A percentile compares a stretch with the other conserved stretches of the same genome.
phyloP scores from a whole-genome alignment of 176 grass and related monocot species.

The Zizania latifolia region DNA sequence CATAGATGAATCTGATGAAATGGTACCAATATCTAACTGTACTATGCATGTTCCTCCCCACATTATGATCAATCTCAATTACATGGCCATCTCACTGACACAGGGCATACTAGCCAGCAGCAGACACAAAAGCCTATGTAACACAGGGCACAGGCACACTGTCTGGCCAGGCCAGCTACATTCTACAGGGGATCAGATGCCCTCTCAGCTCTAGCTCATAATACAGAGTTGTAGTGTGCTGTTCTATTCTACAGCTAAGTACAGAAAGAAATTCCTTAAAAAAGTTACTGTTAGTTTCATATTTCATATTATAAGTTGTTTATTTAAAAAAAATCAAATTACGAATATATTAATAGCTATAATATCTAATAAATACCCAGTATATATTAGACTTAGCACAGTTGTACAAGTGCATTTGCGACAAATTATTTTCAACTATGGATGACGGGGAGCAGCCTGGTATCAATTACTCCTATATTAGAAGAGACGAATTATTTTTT shows the following conservation, averaged over 20 bases:
- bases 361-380: too few species aligned
- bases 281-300: too few species aligned
- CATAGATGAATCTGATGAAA: too few species aligned
- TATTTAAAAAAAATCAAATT: too few species aligned
- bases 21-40: background rate
- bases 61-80: background rate
- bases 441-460: too few species aligned
- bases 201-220: background rate
- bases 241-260: background rate
- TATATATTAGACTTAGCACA: too few species aligned
- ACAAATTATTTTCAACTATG: too few species aligned
- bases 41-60: background rate
- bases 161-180: slow-evolving; percentile 8
- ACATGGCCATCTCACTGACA: background rate
- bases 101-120: background rate
- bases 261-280: background rate
- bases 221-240: background rate
- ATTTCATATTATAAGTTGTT: too few species aligned
- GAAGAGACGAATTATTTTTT: background rate
- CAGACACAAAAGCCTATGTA: slow-evolving; percentile 5
- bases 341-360: too few species aligned
- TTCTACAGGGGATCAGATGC: slow-evolving; percentile 11
- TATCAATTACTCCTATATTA: too few species aligned
- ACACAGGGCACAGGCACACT: background rate
- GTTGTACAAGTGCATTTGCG: too few species aligned